Evolutionary conservation across 768 basidiomycete species (phyloP).

Genomic region (Cystofilobasidium capitatum): DNA sequence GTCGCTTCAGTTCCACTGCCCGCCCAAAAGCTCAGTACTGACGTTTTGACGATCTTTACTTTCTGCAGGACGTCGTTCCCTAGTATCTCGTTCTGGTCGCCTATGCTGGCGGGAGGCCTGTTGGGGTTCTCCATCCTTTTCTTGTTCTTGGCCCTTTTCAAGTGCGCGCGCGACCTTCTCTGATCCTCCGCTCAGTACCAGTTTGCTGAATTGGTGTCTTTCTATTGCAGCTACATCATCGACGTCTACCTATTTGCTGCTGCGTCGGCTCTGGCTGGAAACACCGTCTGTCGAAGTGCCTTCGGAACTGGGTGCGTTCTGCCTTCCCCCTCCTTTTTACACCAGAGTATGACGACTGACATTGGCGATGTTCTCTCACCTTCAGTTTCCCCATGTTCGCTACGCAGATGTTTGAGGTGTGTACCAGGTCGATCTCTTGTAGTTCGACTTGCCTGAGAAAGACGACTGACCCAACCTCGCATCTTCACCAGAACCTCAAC

Average conservation of each 20-base stretch:
- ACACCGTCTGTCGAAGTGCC: slow-evolving; percentile 36
- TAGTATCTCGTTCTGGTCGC: slow-evolving; percentile 36
- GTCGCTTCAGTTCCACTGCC: not conserved
- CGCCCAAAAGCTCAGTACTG: too few relatives aligned
- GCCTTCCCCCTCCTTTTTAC: too few relatives aligned
- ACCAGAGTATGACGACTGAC: too few relatives aligned
- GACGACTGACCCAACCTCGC: not conserved
- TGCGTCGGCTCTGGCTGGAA: slow-evolving; percentile 41
- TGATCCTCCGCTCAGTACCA: not conserved
- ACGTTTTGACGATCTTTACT: not conserved
- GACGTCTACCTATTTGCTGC: slow-evolving; percentile 43
- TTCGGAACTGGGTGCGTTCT: too few relatives aligned
- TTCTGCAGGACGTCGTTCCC: slow-evolving; percentile 19
- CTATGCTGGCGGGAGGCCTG: slow-evolving; percentile 36
- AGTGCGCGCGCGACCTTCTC: not conserved
- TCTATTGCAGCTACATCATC: slow-evolving; percentile 37
- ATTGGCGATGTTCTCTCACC: too few relatives aligned
- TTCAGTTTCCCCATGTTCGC: slow-evolving; percentile 13
- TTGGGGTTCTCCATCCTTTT: slow-evolving; percentile 37
- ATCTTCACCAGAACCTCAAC: slow-evolving; percentile 15
- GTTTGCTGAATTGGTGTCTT: not conserved
- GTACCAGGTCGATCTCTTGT: not conserved
- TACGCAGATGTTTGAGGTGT: slow-evolving; percentile 12
- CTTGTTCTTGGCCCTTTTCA: slow-evolving; percentile 35
- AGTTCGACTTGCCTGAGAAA: not conserved